A percentile compares a stretch with the other conserved stretches of the same genome.
These are phyloP conservation scores for Leccinum sublutescens DNA, from an alignment of 768 basidiomycete species.

Conservation along the genomic window DNA sequence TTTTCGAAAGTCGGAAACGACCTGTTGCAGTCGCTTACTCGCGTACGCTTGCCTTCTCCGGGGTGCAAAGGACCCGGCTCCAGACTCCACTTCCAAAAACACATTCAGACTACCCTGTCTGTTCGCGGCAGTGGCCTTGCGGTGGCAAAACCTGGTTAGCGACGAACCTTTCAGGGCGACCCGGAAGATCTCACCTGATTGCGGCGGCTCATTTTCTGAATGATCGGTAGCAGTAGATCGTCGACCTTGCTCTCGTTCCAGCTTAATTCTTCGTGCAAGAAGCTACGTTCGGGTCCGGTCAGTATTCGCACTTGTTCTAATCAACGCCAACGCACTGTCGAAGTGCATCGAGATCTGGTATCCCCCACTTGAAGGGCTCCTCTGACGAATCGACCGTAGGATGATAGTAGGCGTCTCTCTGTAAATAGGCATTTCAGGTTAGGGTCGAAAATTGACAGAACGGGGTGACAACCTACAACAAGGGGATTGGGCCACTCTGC, in stretches of 20 bases:
- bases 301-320: conserved; percentile 8
- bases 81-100: conserved; percentile 71
- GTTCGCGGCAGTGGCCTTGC: conserved; percentile 60
- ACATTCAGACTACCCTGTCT: conserved; percentile 74
- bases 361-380: conserved; percentile 94
- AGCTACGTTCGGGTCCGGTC: conserved; percentile 40
- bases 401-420: conserved; percentile 93
- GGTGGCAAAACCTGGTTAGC: conserved; percentile 1
- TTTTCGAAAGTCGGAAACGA: conserved; percentile 78
- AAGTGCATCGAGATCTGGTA: conserved; percentile 93
- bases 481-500: conserved; percentile 90
- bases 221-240: conserved; percentile 87
- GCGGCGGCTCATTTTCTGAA: conserved; percentile 83
- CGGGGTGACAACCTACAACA: conserved; percentile 56
- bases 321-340: conserved; percentile 56
- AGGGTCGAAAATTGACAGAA: conserved; percentile 4
- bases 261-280: conserved; percentile 72
- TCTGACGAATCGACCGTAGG: conserved; percentile 89
- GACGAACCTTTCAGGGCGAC: neutral
- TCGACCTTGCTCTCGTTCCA: conserved; percentile 86
- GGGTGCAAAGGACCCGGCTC: conserved; percentile 70
- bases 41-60: conserved; percentile 78
- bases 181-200: conserved; percentile 51
- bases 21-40: conserved; percentile 84
- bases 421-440: conserved; percentile 5